These are phyloP conservation scores for Phalaenopsis aphrodite DNA, from an alignment of 106 monocot species.

Conservation along the genomic window DNA sequence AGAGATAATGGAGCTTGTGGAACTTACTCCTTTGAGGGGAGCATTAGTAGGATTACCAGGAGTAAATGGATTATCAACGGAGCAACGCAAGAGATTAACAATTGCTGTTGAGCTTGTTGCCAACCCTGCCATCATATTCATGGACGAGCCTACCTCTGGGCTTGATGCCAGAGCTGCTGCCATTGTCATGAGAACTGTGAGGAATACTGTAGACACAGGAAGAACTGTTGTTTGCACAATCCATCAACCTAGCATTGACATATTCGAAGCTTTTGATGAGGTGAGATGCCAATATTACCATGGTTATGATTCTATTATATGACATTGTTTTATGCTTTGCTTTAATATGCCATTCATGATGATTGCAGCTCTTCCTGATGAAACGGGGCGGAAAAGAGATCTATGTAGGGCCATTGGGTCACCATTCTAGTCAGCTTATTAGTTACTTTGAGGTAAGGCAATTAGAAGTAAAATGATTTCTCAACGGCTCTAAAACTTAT, in stretches of 20 bases:
- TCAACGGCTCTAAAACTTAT: not conserved
- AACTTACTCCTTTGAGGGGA: slow-evolving; percentile 25
- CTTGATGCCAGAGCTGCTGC: slow-evolving; percentile 64
- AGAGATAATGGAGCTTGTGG: slow-evolving; percentile 60
- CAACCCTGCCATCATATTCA: slow-evolving; percentile 63
- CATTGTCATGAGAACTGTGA: slow-evolving; percentile 60
- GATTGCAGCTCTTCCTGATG: slow-evolving; percentile 28
- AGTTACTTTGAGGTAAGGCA: slow-evolving; percentile 28
- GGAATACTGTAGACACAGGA: slow-evolving; percentile 57
- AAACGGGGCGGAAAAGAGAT: slow-evolving; percentile 39
- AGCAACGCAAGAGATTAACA: slow-evolving; percentile 55
- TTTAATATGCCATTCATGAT: not conserved
- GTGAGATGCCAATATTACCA: slow-evolving; percentile 10
- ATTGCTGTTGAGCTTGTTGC: slow-evolving; percentile 64
- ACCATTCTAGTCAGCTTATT: slow-evolving; percentile 25
- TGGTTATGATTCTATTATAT: not conserved
- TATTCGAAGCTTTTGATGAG: slow-evolving; percentile 60
- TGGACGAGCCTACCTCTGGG: slow-evolving; percentile 63
- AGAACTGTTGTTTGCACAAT: slow-evolving; percentile 66
- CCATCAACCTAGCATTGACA: slow-evolving; percentile 58
- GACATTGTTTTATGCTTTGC: not conserved
- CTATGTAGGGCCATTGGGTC: slow-evolving; percentile 38
- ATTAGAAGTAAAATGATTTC: not conserved
- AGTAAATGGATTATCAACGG: slow-evolving; percentile 49
- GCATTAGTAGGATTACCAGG: slow-evolving; percentile 49